Evolutionary conservation across 208 protist genomes (phyloP).

Genomic region (Herpetomonas samuelpessoai): DNA sequence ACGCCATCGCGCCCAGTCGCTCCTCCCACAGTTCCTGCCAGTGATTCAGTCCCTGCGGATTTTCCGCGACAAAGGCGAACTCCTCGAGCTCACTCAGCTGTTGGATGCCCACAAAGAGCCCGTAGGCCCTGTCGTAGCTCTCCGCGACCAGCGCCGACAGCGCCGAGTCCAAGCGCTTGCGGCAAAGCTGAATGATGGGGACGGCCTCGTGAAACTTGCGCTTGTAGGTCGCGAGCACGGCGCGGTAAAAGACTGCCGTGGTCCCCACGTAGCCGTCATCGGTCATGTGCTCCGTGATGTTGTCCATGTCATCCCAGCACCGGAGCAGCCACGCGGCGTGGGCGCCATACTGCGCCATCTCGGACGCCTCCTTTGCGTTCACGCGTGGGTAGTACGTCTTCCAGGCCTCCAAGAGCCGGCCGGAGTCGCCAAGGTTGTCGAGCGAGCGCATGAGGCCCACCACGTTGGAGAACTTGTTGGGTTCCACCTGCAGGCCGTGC

Average conservation of each 20-base stretch:
- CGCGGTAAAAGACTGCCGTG: slow-evolving; percentile 92
- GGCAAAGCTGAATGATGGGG: slow-evolving; percentile 88
- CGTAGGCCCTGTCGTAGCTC: slow-evolving; percentile 98
- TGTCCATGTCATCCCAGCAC: slow-evolving; percentile 92
- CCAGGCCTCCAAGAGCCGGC: slow-evolving; percentile 81
- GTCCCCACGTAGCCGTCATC: slow-evolving; percentile 88
- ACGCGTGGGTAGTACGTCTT: slow-evolving; percentile 55
- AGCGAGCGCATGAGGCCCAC: slow-evolving; percentile 97
- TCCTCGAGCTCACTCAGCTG: slow-evolving; percentile 99
- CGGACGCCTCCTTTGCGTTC: slow-evolving; percentile 63
- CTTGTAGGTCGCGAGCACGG: slow-evolving; percentile 73
- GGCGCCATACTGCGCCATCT: slow-evolving; percentile 93
- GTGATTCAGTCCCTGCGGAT: slow-evolving; percentile 57
- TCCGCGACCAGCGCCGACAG: slow-evolving; percentile 97
- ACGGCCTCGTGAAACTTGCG: slow-evolving; percentile 82
- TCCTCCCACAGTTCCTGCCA: slow-evolving; percentile 89
- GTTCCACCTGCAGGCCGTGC: slow-evolving; percentile 73
- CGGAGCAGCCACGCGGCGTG: slow-evolving; percentile 95
- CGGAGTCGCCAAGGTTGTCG: slow-evolving; percentile 95
- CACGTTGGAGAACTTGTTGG: slow-evolving; percentile 82
- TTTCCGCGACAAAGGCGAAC: slow-evolving; percentile 80
- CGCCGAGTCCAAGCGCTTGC: slow-evolving; percentile 92
- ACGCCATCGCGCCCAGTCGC: slow-evolving; percentile 85
- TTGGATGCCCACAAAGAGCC: slow-evolving; percentile 96
- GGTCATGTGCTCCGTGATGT: slow-evolving; percentile 88